phyloP scores from a whole-genome alignment of 306 rosid genomes.

The Lathyrus tuberosus region DNA sequence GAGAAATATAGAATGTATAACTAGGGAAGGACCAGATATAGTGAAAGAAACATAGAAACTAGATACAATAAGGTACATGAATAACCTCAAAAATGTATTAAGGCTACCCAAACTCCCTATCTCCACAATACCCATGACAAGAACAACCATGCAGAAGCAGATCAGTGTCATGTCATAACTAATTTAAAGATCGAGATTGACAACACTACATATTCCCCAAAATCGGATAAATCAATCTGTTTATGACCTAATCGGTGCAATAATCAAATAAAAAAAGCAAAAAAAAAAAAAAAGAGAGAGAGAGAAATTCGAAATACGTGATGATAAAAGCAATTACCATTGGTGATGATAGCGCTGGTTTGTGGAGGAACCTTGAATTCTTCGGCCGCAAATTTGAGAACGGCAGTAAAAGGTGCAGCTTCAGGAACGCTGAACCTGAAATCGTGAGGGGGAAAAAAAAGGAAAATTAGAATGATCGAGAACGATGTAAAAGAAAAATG shows the following conservation, averaged over 20 bases:
- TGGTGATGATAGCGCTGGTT: constrained; percentile 97
- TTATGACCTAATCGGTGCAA: not conserved
- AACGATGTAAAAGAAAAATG: not conserved
- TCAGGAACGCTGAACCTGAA: constrained; percentile 95
- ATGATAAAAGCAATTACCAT: constrained; percentile 51
- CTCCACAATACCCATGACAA: not conserved
- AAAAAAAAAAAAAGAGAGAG: not conserved
- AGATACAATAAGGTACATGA: not conserved
- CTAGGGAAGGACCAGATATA: not conserved
- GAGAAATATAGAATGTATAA: not conserved
- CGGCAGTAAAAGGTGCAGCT: constrained; percentile 98
- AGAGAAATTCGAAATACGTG: not conserved
- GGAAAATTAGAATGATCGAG: constrained; percentile 11
- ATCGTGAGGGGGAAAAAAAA: not conserved
- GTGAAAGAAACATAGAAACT: not conserved
- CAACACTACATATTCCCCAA: constrained; percentile 8
- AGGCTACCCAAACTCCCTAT: too few species aligned
- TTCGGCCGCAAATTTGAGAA: constrained; percentile 93
- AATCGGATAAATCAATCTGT: not conserved
- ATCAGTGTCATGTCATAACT: not conserved
- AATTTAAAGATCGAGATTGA: not conserved
- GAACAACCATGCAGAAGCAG: not conserved
- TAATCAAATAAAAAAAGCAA: not conserved
- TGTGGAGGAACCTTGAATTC: constrained; percentile 99
- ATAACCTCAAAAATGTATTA: not conserved